Evolutionary conservation across 257 asterid species (phyloP).

Genomic region (Hygrophila difformis): DNA sequence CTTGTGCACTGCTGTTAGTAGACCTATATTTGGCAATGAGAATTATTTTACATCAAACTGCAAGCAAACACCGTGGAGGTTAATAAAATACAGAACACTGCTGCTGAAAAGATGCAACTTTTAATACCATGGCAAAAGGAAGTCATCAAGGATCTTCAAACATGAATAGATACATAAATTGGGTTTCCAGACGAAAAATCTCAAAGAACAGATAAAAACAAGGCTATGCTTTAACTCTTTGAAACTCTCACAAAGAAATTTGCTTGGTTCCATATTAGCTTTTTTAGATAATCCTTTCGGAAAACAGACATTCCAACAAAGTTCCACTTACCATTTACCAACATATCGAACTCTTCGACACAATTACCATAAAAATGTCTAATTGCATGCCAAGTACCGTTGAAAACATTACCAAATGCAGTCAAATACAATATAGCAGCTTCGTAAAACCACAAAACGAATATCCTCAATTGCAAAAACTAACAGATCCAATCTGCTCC

Average conservation of each 20-base stretch:
- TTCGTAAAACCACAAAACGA: too few species aligned
- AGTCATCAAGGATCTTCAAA: background rate
- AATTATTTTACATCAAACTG: background rate
- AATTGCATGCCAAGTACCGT: too few species aligned
- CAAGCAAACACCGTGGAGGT: background rate
- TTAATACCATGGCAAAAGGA: background rate
- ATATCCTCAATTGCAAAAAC: too few species aligned
- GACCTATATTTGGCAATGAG: slow-evolving; percentile 37
- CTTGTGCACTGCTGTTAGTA: slow-evolving; percentile 84
- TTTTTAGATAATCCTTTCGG: slow-evolving; percentile 12
- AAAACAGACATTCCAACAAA: slow-evolving; percentile 12
- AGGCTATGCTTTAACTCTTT: slow-evolving; percentile 1
- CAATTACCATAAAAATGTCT: too few species aligned
- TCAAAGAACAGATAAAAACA: slow-evolving; percentile 5
- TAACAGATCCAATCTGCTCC: too few species aligned
- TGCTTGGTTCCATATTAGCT: background rate
- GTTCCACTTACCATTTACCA: slow-evolving; percentile 9
- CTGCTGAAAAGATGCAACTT: background rate
- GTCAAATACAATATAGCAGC: too few species aligned
- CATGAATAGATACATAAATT: background rate
- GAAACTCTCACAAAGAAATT: too few species aligned
- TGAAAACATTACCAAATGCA: too few species aligned
- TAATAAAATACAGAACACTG: background rate
- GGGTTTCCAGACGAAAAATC: background rate
- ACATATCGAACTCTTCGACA: too few species aligned